phyloP scores from a whole-genome alignment of 768 basidiomycete species.

The Hysterangium stoloniferum region DNA sequence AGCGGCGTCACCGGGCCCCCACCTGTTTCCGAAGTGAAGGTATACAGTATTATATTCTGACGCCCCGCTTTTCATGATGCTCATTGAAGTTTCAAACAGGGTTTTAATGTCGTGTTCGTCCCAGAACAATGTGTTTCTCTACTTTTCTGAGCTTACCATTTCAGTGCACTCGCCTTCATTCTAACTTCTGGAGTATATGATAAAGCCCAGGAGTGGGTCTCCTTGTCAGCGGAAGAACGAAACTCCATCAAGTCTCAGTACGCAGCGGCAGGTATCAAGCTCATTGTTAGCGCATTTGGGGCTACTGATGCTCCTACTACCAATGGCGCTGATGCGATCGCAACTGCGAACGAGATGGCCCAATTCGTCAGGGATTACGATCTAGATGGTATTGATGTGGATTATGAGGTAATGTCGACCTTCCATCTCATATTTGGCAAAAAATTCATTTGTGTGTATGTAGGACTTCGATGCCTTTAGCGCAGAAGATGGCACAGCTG shows the following conservation, averaged over 20 bases:
- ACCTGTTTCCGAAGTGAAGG: neutral
- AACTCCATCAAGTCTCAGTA: neutral
- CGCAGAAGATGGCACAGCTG: constrained; percentile 18
- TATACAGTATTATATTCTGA: neutral
- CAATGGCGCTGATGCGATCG: neutral
- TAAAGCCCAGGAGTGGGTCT: neutral
- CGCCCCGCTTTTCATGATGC: neutral
- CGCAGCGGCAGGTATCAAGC: neutral
- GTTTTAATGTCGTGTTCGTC: neutral
- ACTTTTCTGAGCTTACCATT: neutral
- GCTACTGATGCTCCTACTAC: neutral
- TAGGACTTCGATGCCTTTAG: constrained; percentile 24
- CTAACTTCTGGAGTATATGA: neutral
- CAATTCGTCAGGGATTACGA: neutral
- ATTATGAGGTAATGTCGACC: neutral
- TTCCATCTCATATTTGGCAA: neutral
- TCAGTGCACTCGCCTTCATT: neutral
- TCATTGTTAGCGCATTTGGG: neutral
- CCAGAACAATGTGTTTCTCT: neutral
- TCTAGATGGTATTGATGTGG: constrained; percentile 1
- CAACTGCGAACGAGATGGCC: neutral
- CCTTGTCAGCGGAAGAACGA: neutral
- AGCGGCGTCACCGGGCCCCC: no score
- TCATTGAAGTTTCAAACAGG: neutral
- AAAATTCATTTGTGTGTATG: neutral